A percentile compares a stretch with the other conserved stretches of the same genome.
These are phyloP conservation scores for Mycena indigotica DNA, from an alignment of 768 basidiomycete species.

Conservation along the genomic window DNA sequence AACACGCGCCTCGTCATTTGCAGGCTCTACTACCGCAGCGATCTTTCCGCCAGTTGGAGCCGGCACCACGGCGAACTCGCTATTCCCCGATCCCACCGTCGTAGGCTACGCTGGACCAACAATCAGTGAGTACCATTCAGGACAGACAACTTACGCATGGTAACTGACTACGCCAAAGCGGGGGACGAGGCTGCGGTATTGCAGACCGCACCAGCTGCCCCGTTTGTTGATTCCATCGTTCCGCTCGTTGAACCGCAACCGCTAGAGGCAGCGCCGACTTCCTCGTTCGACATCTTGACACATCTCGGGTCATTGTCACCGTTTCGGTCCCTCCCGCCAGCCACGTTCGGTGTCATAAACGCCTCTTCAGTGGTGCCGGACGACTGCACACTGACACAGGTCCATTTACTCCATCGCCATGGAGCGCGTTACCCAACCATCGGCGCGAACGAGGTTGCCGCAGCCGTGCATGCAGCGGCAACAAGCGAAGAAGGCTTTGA, in stretches of 20 bases:
- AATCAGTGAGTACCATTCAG: constrained; percentile 37
- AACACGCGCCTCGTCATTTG: constrained; percentile 36
- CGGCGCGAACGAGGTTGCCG: constrained; percentile 46
- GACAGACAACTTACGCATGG: constrained; percentile 2
- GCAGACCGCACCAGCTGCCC: constrained; percentile 43
- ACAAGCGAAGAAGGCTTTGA: constrained; percentile 52
- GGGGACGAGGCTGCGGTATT: constrained; percentile 46
- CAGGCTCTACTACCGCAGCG: constrained; percentile 43
- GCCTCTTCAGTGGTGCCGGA: constrained; percentile 48
- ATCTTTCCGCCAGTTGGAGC: constrained; percentile 45
- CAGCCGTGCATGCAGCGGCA: constrained; percentile 49
- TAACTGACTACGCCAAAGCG: constrained; percentile 27
- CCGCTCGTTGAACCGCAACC: constrained; percentile 45
- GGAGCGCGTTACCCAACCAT: constrained; percentile 64
- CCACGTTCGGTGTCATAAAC: constrained; percentile 44
- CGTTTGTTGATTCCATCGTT: constrained; percentile 39
- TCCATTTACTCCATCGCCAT: constrained; percentile 69
- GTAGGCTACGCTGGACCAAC: constrained; percentile 51
- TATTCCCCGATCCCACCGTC: constrained; percentile 44
- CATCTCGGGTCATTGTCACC: constrained; percentile 54
- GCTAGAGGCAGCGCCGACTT: constrained; percentile 29
- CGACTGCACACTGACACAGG: constrained; percentile 49
- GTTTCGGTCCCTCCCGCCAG: constrained; percentile 44
- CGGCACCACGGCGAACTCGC: constrained; percentile 38
- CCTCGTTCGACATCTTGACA: constrained; percentile 45